Conservation (phyloP, 2,329 filamentous ascomycete species). For the Eutypa lata region DNA sequence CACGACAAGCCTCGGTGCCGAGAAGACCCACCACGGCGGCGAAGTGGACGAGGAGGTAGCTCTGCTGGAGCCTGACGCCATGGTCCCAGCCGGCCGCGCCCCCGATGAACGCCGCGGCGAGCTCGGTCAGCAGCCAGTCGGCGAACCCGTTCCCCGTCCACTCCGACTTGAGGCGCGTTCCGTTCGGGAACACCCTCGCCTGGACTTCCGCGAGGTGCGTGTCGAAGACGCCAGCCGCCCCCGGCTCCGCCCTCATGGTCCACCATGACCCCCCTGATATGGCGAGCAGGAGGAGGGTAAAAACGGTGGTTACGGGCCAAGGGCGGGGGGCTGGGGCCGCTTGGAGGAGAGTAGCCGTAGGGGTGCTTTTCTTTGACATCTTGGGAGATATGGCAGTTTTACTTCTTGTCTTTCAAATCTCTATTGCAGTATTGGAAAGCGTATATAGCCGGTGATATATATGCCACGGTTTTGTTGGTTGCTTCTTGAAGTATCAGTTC, state of each 20-base stretch:
- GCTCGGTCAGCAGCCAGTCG: neutral
- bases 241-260: neutral
- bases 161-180: neutral
- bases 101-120: neutral
- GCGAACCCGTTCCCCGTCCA: neutral
- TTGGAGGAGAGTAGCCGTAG: neutral
- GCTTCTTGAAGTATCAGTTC: no score
- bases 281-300: neutral
- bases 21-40: slow-evolving; percentile 1
- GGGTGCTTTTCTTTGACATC: neutral
- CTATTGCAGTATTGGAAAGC: no score
- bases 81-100: slow-evolving; percentile 1
- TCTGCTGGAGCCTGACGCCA: slow-evolving; percentile 4
- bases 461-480: no score
- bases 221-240: neutral
- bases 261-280: neutral
- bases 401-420: no score
- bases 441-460: no score
- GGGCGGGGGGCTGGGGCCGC: neutral
- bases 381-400: no score
- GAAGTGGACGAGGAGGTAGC: slow-evolving; percentile 6
- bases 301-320: neutral
- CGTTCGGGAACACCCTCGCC: neutral
- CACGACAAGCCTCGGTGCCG: slow-evolving; percentile 3
- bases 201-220: neutral